These are phyloP conservation scores for Maudiozyma serrabonitensis DNA, from an alignment of 805 yeast species.

Conservation along the genomic window DNA sequence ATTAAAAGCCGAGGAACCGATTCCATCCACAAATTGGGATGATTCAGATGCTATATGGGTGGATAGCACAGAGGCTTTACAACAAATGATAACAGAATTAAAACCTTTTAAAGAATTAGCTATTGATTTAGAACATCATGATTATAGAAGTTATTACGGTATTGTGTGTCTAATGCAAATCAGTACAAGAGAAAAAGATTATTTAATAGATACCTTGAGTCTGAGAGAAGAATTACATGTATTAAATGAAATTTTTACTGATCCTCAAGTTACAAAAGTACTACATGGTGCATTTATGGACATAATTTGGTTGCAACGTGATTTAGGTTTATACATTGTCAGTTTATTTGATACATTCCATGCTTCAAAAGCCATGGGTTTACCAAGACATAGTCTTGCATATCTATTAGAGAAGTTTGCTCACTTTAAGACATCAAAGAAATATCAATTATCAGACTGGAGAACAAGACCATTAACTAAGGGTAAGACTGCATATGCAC, in stretches of 20 bases:
- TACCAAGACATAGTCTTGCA: conserved; percentile 78
- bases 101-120: conserved; percentile 56
- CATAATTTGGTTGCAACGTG: conserved; percentile 93
- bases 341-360: conserved; percentile 86
- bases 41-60: conserved; percentile 62
- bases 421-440: conserved; percentile 78
- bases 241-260: conserved; percentile 66
- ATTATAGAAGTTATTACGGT: conserved; percentile 81
- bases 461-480: conserved; percentile 72
- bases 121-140: conserved; percentile 94
- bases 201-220: conserved; percentile 75
- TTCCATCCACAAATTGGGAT: conserved; percentile 55
- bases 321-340: conserved; percentile 83
- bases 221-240: conserved; percentile 60
- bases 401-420: conserved; percentile 73
- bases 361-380: conserved; percentile 72
- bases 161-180: conserved; percentile 90
- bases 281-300: conserved; percentile 97
- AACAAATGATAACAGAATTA: conserved; percentile 46
- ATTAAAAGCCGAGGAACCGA: conserved; percentile 37
- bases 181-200: conserved; percentile 71
- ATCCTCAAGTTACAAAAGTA: conserved; percentile 76
- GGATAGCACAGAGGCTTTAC: conserved; percentile 44
- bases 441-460: conserved; percentile 97
- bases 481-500: conserved; percentile 76